Evolutionary conservation across 2,329 filamentous ascomycete genomes (phyloP).

Genomic region (Cladosporium halotolerans): DNA sequence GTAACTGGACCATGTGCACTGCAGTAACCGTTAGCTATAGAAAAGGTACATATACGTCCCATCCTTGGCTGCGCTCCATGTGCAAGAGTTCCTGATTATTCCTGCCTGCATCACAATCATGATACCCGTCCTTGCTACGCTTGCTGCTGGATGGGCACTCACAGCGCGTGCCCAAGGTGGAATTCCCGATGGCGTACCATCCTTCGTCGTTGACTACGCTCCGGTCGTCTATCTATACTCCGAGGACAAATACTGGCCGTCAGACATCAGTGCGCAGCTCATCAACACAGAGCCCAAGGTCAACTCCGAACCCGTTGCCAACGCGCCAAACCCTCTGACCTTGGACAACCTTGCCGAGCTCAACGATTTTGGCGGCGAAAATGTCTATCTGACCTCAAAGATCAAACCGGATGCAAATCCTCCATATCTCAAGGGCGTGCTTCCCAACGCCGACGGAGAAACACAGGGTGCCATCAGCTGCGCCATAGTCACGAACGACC

Average conservation of each 20-base stretch:
- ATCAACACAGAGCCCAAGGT: conserved; percentile 35
- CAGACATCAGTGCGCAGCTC: conserved; percentile 39
- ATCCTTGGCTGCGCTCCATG: too few species aligned
- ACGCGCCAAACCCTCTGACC: conserved; percentile 33
- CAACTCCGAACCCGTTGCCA: conserved; percentile 30
- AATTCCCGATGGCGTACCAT: conserved; percentile 17
- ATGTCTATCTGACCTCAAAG: conserved; percentile 40
- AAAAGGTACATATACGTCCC: too few species aligned
- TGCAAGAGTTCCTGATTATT: too few species aligned
- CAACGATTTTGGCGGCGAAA: conserved; percentile 28
- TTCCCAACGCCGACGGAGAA: conserved; percentile 46
- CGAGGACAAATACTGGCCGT: conserved; percentile 38
- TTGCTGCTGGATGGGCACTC: too few species aligned
- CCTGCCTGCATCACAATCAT: too few species aligned
- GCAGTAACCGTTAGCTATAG: too few species aligned
- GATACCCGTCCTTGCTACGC: too few species aligned
- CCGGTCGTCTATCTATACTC: conserved; percentile 42
- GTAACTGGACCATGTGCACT: too few species aligned
- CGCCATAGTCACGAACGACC: conserved; percentile 53
- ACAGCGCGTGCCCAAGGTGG: too few species aligned
- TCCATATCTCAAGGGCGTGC: conserved; percentile 45
- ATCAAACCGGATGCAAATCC: conserved; percentile 31
- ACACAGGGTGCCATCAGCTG: conserved; percentile 46
- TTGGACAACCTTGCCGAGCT: conserved; percentile 40
- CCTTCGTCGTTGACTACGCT: conserved; percentile 29